Conservation (phyloP, 2,329 filamentous ascomycete genomes). For the Thelonectria olida region DNA sequence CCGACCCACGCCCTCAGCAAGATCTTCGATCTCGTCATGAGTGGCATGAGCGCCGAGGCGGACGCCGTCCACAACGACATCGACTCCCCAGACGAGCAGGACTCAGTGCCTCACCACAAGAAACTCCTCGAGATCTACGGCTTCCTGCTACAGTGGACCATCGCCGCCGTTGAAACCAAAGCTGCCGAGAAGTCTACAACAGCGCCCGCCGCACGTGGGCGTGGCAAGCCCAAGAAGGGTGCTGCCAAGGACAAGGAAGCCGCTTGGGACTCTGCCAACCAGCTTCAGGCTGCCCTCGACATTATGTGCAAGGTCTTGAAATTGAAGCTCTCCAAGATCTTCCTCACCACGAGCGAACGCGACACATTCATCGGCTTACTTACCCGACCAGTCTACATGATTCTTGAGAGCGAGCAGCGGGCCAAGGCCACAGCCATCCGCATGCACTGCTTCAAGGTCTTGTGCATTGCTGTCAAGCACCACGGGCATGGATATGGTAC, state of each 20-base stretch:
- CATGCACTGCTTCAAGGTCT: slow-evolving; percentile 97
- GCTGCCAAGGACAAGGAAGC: slow-evolving; percentile 84
- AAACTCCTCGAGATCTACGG: slow-evolving; percentile 92
- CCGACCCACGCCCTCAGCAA: slow-evolving; percentile 88
- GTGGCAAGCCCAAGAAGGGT: slow-evolving; percentile 82
- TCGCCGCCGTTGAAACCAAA: slow-evolving; percentile 93
- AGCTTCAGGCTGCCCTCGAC: slow-evolving; percentile 89
- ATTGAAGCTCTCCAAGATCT: slow-evolving; percentile 90
- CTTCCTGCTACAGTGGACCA: slow-evolving; percentile 93
- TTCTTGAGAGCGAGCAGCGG: slow-evolving; percentile 92
- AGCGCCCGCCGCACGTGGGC: slow-evolving; percentile 73
- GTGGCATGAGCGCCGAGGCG: slow-evolving; percentile 84
- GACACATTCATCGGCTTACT: slow-evolving; percentile 95
- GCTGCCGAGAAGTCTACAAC: slow-evolving; percentile 85
- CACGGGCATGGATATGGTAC: slow-evolving; percentile 95
- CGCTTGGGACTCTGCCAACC: slow-evolving; percentile 86
- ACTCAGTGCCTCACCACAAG: slow-evolving; percentile 86
- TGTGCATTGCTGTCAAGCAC: slow-evolving; percentile 96
- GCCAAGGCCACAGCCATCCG: slow-evolving; percentile 89
- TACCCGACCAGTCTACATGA: slow-evolving; percentile 90
- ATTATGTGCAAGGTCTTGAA: slow-evolving; percentile 96
- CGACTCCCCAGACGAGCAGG: slow-evolving; percentile 87
- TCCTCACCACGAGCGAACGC: slow-evolving; percentile 93
- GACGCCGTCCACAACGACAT: slow-evolving; percentile 87
- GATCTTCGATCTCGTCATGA: slow-evolving; percentile 89